Evolutionary conservation across 2,329 filamentous ascomycete species (phyloP), one percentile per base, ranked within the genome.

Genomic region (Orbilia blumenaviensis): DNA sequence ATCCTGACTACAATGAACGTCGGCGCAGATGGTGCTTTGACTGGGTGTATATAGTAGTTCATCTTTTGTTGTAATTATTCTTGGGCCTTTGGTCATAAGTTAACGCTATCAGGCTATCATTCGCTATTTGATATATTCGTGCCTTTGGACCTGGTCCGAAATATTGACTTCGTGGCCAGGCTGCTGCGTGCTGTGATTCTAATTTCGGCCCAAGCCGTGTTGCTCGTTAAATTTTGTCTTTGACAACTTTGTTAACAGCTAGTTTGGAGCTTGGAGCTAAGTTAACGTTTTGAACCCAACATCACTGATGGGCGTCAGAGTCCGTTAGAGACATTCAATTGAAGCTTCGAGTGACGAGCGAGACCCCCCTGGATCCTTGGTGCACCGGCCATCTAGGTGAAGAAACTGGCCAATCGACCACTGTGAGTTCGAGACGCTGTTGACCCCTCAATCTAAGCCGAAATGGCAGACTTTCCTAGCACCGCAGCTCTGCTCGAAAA

Each of bases 161-260:
- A 29, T 32, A 2, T 21, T 42, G n/a, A 34, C n/a, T n/a, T n/a
- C n/a, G n/a, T n/a, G 38, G 12, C 58, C 4, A n/a, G n/a, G 25
- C 16, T 25, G 27, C 21, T 12, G 25, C 48, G n/a, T n/a, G n/a
- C n/a, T n/a, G n/a, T 23, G 21, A 63, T 5, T 21, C 18, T 18
- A 34, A 34, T 50, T 50, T 32, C 12, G 16, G n/a, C 27, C 48
- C n/a, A 34, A 54, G 18, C 21, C 71, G 63, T 63, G 71, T 75
- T 75, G 71, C 63, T 32, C 64, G 63, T 67, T 75, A 67, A 58
- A 29, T 58, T 68, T 63, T 56, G 46, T 25, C 46, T 74, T 74
- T 74, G 69, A 62, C 62, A 44, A 27, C 56, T n/a, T n/a, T n/a
- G n/a, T n/a, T n/a, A n/a, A n/a, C n/a, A n/a, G n/a, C n/a, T n/a